Evolutionary conservation across 108 stramenopile genomes (phyloP).

Genomic region (Parietichytrium sp.): DNA sequence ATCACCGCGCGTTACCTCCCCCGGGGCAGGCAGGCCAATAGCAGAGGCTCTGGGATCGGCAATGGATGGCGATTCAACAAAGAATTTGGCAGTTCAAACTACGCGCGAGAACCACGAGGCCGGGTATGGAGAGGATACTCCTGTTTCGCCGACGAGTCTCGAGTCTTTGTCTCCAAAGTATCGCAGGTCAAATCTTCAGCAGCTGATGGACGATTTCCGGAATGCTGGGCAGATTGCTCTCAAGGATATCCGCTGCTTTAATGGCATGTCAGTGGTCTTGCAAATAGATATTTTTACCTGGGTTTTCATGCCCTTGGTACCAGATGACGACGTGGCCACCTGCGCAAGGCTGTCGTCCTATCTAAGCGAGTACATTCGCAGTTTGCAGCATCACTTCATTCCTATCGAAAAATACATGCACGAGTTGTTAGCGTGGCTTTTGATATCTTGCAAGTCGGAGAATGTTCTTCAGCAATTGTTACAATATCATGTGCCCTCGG

Average conservation of each 20-base stretch:
- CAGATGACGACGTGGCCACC: neutral
- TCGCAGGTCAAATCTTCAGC: too few relatives aligned
- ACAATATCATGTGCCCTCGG: neutral
- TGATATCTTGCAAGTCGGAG: neutral
- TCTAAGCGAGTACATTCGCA: neutral
- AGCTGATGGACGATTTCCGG: conserved; percentile 24
- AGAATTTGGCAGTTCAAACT: too few relatives aligned
- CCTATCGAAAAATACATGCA: conserved; percentile 35
- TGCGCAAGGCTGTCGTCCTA: neutral
- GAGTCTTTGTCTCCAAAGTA: too few relatives aligned
- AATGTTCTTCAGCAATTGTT: neutral
- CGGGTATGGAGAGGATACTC: too few relatives aligned
- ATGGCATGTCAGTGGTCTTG: neutral
- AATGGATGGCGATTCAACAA: too few relatives aligned
- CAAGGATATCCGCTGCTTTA: conserved; percentile 22
- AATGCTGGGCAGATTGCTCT: neutral
- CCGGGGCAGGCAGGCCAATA: too few relatives aligned
- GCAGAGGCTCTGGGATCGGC: too few relatives aligned
- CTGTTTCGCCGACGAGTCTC: too few relatives aligned
- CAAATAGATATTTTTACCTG: conserved; percentile 23
- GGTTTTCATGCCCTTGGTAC: conserved; percentile 14
- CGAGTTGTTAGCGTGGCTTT: neutral
- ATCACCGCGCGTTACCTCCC: too few relatives aligned
- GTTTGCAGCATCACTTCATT: neutral
- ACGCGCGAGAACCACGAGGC: too few relatives aligned